These are phyloP conservation scores for Biscogniauxia mediterranea DNA, from an alignment of 2,329 filamentous ascomycete species.

Conservation along the genomic window DNA sequence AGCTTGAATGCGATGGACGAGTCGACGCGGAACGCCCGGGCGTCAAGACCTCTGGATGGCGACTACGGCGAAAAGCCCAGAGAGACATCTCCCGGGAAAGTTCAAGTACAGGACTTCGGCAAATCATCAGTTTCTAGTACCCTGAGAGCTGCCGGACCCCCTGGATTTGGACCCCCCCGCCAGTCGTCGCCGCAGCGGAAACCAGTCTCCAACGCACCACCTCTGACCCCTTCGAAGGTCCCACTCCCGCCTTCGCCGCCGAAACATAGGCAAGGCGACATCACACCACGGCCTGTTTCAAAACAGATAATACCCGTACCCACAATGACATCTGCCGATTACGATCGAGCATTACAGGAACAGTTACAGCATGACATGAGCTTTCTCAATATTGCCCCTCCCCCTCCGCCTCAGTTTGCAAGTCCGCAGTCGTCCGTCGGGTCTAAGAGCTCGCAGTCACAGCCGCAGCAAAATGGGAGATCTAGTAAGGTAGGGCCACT, in stretches of 20 bases:
- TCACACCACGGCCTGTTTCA: constrained; percentile 47
- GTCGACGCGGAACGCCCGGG: constrained; percentile 74
- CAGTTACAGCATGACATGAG: constrained; percentile 64
- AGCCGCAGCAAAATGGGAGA: constrained; percentile 36
- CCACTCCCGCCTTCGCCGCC: constrained; percentile 60
- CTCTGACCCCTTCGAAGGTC: constrained; percentile 56
- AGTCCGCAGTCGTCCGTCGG: constrained; percentile 22
- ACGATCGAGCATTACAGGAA: constrained; percentile 59
- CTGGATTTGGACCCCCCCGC: constrained; percentile 47
- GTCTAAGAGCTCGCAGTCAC: constrained; percentile 34
- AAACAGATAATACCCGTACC: constrained; percentile 48
- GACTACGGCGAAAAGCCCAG: constrained; percentile 53
- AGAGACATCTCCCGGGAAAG: constrained; percentile 52
- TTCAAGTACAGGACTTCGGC: constrained; percentile 43
- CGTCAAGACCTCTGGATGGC: constrained; percentile 51
- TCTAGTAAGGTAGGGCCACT: constrained; percentile 42
- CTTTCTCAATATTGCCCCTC: constrained; percentile 49
- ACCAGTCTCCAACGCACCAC: constrained; percentile 41
- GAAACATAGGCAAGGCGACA: constrained; percentile 41
- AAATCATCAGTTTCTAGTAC: constrained; percentile 49
- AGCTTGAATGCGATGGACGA: constrained; percentile 74
- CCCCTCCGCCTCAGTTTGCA: constrained; percentile 21
- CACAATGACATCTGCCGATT: constrained; percentile 53
- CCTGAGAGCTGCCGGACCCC: constrained; percentile 48
- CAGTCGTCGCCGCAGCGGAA: constrained; percentile 61